These are phyloP conservation scores for Trichaptum fuscoviolaceum DNA, from an alignment of 768 basidiomycete genomes.

Conservation along the genomic window DNA sequence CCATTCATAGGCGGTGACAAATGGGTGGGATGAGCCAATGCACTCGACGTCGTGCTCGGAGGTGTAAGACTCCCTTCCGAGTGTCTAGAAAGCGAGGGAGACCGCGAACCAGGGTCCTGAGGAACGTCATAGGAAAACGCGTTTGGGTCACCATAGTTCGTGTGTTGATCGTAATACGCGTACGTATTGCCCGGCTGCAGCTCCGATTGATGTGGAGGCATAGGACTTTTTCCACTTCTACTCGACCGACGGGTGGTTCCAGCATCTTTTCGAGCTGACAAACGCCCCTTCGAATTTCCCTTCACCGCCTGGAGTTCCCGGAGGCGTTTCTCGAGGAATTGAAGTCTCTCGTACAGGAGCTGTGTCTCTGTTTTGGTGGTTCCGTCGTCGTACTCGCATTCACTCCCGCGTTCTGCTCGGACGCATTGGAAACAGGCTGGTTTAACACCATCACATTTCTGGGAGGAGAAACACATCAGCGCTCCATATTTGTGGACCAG, in stretches of 20 bases:
- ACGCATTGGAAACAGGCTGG: constrained; percentile 52
- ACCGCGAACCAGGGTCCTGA: background rate
- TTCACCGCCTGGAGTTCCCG: constrained; percentile 40
- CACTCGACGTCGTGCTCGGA: background rate
- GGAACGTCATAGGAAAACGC: background rate
- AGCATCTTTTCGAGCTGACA: background rate
- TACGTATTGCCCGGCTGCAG: background rate
- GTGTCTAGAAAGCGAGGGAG: background rate
- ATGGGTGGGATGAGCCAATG: background rate
- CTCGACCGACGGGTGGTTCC: background rate
- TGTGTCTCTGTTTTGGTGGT: constrained; percentile 55
- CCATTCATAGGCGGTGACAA: background rate
- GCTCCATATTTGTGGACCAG: background rate
- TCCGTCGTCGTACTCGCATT: constrained; percentile 58
- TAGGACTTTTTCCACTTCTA: background rate
- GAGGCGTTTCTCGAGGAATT: constrained; percentile 45
- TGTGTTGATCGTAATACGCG: background rate
- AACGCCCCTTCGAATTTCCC: background rate
- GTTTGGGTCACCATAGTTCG: background rate
- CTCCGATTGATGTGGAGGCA: background rate
- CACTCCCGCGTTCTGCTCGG: constrained; percentile 44
- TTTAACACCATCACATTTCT: constrained; percentile 59
- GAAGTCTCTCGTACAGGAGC: constrained; percentile 50
- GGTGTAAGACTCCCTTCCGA: background rate
- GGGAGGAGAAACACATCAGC: background rate